phyloP scores from a whole-genome alignment of 2,329 filamentous ascomycete genomes.

The Pseudocercospora eumusae region DNA sequence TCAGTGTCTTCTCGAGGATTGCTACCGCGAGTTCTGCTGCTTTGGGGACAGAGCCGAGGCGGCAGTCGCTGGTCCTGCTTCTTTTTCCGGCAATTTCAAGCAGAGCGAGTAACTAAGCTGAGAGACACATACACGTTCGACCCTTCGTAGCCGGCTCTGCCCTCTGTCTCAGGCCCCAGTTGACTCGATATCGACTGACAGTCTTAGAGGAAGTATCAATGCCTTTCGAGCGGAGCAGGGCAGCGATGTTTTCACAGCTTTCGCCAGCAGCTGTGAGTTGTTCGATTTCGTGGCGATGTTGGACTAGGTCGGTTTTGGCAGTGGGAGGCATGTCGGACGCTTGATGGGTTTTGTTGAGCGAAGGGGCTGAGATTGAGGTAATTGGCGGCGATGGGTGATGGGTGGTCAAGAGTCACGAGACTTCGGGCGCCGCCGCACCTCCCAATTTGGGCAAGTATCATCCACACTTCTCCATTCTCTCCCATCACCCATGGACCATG shows the following conservation, averaged over 20 bases:
- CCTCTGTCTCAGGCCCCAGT: slow-evolving; percentile 32
- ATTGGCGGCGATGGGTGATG: background rate
- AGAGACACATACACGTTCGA: slow-evolving; percentile 13
- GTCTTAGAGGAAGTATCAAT: slow-evolving; percentile 29
- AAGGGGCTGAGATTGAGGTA: slow-evolving; percentile 4
- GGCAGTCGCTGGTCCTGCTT: background rate
- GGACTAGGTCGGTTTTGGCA: slow-evolving; percentile 20
- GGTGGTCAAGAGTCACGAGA: background rate
- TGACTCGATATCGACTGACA: slow-evolving; percentile 29
- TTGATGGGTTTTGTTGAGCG: background rate
- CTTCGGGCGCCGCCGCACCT: slow-evolving; percentile 5
- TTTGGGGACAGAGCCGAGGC: background rate
- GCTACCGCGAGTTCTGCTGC: background rate
- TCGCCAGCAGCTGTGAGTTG: slow-evolving; percentile 29
- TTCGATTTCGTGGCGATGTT: slow-evolving; percentile 28
- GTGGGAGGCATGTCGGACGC: slow-evolving; percentile 8
- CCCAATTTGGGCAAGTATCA: background rate
- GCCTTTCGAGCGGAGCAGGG: slow-evolving; percentile 25
- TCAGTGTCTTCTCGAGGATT: background rate
- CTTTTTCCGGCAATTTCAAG: background rate
- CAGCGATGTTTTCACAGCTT: slow-evolving; percentile 32
- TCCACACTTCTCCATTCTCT: slow-evolving; percentile 1
- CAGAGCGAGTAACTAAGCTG: background rate
- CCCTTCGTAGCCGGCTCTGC: slow-evolving; percentile 24
- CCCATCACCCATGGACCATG: too few relatives aligned